phyloP scores from a whole-genome alignment of 768 basidiomycete species.

The Punctularia strigosozonata region DNA sequence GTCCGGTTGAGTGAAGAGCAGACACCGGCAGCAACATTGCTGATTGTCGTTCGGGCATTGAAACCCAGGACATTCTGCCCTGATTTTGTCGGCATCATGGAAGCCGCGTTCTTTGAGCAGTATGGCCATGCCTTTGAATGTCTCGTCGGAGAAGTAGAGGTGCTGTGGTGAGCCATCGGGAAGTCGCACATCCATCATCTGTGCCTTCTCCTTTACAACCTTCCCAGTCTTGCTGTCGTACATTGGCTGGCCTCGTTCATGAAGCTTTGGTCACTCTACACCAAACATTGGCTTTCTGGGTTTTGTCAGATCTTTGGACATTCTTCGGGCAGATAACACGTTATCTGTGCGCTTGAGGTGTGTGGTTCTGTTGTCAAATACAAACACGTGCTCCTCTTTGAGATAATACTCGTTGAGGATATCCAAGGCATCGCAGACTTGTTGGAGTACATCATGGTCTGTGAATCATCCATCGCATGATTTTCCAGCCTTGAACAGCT shows the following conservation, averaged over 20 bases:
- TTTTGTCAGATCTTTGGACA: constrained; percentile 12
- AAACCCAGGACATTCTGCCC: constrained; percentile 15
- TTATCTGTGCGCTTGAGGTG: constrained; percentile 15
- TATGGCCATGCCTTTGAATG: constrained; percentile 16
- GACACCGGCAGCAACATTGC: constrained; percentile 17
- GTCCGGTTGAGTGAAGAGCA: constrained; percentile 23
- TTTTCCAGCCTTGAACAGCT: constrained; percentile 20
- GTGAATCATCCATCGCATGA: constrained; percentile 20
- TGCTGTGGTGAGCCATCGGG: constrained; percentile 8
- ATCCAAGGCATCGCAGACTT: constrained; percentile 18
- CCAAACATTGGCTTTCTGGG: not conserved
- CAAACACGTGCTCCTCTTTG: constrained; percentile 13
- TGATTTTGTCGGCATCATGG: constrained; percentile 1
- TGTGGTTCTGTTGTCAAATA: constrained; percentile 19
- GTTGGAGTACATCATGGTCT: constrained; percentile 13
- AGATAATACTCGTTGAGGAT: constrained; percentile 16
- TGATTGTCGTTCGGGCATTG: constrained; percentile 11
- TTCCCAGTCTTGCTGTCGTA: constrained; percentile 1
- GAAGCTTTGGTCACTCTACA: not conserved
- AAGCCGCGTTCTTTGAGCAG: constrained; percentile 6
- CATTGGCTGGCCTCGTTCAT: not conserved
- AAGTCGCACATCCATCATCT: constrained; percentile 6
- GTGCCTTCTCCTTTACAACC: not conserved
- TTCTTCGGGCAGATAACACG: constrained; percentile 16
- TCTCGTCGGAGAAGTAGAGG: constrained; percentile 10